Evolutionary conservation across 2,329 filamentous ascomycete species (phyloP).

Genomic region (Cladosporium sp.): DNA sequence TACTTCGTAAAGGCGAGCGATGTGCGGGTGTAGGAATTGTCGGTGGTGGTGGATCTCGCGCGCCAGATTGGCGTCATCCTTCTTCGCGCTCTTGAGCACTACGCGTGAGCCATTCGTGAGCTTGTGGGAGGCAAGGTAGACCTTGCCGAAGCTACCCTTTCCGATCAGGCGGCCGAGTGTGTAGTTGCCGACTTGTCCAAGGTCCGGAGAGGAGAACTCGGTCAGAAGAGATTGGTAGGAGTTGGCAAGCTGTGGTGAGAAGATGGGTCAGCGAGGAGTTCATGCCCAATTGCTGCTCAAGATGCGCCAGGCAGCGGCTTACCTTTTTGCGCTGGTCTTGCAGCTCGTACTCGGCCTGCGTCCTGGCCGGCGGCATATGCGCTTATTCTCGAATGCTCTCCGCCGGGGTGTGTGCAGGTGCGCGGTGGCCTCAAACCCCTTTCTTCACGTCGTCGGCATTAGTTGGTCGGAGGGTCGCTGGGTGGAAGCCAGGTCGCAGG

Average conservation of each 20-base stretch:
- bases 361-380: conserved; percentile 37
- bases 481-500: conserved; percentile 4
- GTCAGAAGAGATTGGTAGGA: conserved; percentile 97
- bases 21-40: conserved; percentile 96
- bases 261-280: conserved; percentile 3
- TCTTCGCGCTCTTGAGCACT: conserved; percentile 96
- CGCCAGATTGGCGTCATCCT: conserved; percentile 91
- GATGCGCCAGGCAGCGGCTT: conserved; percentile 13
- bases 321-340: conserved; percentile 40
- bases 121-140: conserved; percentile 93
- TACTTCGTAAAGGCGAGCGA: conserved; percentile 93
- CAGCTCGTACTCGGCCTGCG: conserved; percentile 36
- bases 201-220: conserved; percentile 89
- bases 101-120: conserved; percentile 99
- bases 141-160: conserved; percentile 97
- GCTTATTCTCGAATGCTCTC: conserved; percentile 5
- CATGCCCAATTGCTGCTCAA: not conserved
- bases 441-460: conserved; percentile 15
- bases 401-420: conserved; percentile 5
- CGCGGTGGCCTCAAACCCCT: conserved; percentile 8
- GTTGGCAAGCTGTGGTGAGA: conserved; percentile 72
- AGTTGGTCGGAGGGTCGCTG: conserved; percentile 5
- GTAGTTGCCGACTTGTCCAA: conserved; percentile 93
- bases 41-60: conserved; percentile 98
- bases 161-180: conserved; percentile 87